These are phyloP conservation scores for Quercus variabilis DNA, from an alignment of 306 rosid genomes.

Conservation along the genomic window DNA sequence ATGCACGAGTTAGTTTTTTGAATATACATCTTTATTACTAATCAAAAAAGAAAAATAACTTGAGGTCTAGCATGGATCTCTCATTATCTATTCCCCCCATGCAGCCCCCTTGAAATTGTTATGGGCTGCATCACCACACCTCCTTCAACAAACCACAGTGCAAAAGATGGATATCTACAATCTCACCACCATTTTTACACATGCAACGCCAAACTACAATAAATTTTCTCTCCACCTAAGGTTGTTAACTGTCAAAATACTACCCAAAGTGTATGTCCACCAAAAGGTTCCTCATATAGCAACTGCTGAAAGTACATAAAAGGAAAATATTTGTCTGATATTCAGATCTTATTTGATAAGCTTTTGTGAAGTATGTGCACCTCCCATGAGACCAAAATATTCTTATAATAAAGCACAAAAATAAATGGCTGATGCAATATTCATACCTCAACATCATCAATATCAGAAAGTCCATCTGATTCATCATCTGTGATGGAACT, in stretches of 20 bases:
- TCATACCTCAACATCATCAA: constrained; percentile 56
- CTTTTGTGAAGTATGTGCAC: neutral
- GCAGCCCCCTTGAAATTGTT: no score
- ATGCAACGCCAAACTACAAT: neutral
- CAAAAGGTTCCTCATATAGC: neutral
- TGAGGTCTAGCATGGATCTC: no score
- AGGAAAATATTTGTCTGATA: neutral
- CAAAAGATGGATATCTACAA: neutral
- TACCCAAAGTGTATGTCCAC: neutral
- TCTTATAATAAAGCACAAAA: neutral
- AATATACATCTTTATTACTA: no score
- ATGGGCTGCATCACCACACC: neutral
- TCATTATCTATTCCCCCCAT: no score
- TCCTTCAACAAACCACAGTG: neutral
- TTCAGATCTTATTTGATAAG: neutral
- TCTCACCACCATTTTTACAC: neutral
- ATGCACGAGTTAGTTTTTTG: no score
- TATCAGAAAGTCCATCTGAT: constrained; percentile 60
- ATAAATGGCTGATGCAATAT: neutral
- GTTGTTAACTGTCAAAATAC: neutral
- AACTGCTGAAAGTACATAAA: neutral
- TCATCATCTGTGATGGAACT: constrained; percentile 26
- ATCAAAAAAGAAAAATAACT: no score
- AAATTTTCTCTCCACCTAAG: neutral
- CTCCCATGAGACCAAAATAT: neutral